These are phyloP conservation scores for Stylosanthes scabra DNA, from an alignment of 331 rosid species.

Conservation along the genomic window DNA sequence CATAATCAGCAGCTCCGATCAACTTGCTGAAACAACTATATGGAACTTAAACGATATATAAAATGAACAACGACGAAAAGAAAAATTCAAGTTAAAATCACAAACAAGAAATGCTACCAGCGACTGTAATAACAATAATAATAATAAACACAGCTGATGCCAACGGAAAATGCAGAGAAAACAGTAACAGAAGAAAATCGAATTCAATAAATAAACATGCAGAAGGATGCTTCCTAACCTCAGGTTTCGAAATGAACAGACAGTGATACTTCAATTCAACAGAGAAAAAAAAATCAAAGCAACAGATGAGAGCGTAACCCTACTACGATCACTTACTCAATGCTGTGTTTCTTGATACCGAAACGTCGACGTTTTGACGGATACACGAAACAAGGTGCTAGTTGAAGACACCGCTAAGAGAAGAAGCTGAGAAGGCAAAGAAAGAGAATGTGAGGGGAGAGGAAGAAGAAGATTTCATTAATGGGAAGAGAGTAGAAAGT, in stretches of 20 bases:
- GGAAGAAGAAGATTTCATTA: slow-evolving; percentile 19
- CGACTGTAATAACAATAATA: neutral
- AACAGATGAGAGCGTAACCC: slow-evolving; percentile 1
- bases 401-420: slow-evolving; percentile 14
- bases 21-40: slow-evolving; percentile 15
- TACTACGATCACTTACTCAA: slow-evolving; percentile 28
- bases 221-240: neutral
- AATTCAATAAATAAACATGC: slow-evolving; percentile 36
- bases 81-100: slow-evolving; percentile 13
- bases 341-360: neutral
- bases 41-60: neutral
- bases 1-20: slow-evolving; percentile 35
- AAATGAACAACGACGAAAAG: neutral
- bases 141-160: neutral
- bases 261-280: neutral
- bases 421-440: slow-evolving; percentile 45
- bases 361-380: slow-evolving; percentile 17
- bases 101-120: neutral
- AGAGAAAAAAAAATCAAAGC: neutral
- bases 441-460: neutral
- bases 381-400: neutral
- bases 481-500: neutral
- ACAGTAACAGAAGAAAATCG: neutral
- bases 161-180: slow-evolving; percentile 23
- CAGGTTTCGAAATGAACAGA: neutral